Percentiles rank a stretch among this genome's conserved stretches.
These are phyloP conservation scores for Veloboletus limbatus DNA, from an alignment of 1,284 basidiomycete genomes.

Conservation along the genomic window DNA sequence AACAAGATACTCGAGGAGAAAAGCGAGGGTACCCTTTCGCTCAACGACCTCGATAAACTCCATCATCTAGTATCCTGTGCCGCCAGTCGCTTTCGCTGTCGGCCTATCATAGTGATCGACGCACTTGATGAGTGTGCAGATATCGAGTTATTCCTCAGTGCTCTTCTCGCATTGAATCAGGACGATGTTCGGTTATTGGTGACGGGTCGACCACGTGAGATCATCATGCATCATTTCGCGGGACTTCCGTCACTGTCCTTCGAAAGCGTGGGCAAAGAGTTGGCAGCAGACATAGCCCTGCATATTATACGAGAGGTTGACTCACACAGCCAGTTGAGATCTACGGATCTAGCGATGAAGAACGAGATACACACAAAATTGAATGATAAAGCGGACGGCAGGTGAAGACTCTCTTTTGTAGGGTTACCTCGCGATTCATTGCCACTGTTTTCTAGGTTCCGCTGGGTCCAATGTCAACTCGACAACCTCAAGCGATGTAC, in stretches of 20 bases:
- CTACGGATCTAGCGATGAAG: not conserved
- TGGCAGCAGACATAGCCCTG: not conserved
- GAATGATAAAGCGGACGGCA: not conserved
- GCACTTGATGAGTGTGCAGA: no score
- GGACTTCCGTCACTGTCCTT: constrained; percentile 2
- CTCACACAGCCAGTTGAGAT: not conserved
- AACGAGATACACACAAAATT: not conserved
- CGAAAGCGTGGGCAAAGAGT: not conserved
- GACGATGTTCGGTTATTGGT: constrained; percentile 6
- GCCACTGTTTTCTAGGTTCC: not conserved
- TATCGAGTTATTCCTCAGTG: not conserved
- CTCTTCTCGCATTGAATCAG: not conserved
- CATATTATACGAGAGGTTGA: not conserved
- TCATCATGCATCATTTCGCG: not conserved
- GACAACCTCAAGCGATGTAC: constrained; percentile 1
- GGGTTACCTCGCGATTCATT: not conserved
- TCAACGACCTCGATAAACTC: not conserved
- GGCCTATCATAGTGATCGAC: no score
- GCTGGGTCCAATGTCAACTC: constrained; percentile 8
- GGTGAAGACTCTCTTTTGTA: not conserved
- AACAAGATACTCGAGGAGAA: constrained; percentile 3
- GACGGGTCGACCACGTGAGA: not conserved
- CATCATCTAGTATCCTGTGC: not conserved
- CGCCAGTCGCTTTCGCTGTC: no score
- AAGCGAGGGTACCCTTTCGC: not conserved